Percentiles rank a stretch among this genome's conserved stretches.
Conservation (phyloP, 257 asterid species). For the Solanum bulbocastanum region DNA sequence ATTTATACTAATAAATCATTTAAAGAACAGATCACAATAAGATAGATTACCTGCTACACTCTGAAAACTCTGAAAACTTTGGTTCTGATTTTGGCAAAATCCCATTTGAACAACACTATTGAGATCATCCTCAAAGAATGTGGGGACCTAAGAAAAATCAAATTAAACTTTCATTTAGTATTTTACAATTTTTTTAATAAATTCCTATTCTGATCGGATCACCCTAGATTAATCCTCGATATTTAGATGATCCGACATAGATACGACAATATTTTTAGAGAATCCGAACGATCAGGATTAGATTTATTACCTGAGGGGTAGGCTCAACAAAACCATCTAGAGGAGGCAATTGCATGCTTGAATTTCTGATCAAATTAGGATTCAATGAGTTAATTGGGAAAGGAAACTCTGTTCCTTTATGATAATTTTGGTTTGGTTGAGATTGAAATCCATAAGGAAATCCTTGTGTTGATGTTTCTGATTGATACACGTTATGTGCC, state of each 20-base stretch:
- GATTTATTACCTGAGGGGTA: conserved; percentile 45
- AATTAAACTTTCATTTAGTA: background rate
- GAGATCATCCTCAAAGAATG: conserved; percentile 80
- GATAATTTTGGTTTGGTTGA: conserved; percentile 21
- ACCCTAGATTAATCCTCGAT: background rate
- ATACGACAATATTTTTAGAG: background rate
- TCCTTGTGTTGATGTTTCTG: conserved; percentile 21
- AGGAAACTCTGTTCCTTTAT: conserved; percentile 24
- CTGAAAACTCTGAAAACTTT: conserved; percentile 34
- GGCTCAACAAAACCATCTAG: conserved; percentile 30
- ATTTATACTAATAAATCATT: background rate
- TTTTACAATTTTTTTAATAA: background rate
- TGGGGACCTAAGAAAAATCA: conserved; percentile 28
- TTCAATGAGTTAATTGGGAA: conserved; percentile 25
- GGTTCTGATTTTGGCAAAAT: conserved; percentile 48
- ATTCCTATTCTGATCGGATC: background rate
- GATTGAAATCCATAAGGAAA: conserved; percentile 36
- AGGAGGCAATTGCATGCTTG: conserved; percentile 32
- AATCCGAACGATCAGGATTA: accelerated
- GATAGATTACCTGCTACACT: background rate
- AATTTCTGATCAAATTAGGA: conserved; percentile 25
- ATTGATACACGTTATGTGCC: conserved; percentile 27
- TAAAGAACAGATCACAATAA: background rate
- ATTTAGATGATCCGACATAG: background rate
- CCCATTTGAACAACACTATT: conserved; percentile 84